Percentiles rank a stretch among this genome's conserved stretches.
These are phyloP conservation scores for Vicia faba DNA, from an alignment of 306 rosid species.

Conservation along the genomic window DNA sequence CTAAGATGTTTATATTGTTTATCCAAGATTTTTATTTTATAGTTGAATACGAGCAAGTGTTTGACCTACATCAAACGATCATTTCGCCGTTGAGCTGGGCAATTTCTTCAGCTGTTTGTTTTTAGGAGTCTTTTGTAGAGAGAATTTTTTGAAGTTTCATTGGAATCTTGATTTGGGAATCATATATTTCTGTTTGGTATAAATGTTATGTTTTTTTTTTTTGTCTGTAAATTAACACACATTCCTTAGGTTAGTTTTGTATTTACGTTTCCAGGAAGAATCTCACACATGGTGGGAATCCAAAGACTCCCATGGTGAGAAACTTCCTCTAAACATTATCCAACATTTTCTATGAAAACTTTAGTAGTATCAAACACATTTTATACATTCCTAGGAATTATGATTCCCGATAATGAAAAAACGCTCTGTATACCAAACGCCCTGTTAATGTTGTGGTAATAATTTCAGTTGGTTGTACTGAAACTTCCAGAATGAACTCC, in stretches of 20 bases:
- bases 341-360: neutral
- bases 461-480: constrained; percentile 4
- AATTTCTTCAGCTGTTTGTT: constrained; percentile 5
- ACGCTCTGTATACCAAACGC: neutral
- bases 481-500: neutral
- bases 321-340: neutral
- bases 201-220: neutral
- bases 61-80: neutral
- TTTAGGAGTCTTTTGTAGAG: constrained; percentile 2
- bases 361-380: neutral
- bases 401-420: neutral
- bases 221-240: neutral
- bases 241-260: neutral
- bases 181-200: neutral
- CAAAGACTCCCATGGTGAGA: neutral
- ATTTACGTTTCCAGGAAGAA: neutral
- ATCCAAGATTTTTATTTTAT: too few species aligned
- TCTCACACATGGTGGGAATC: neutral
- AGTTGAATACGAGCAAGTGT: neutral
- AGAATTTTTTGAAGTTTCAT: neutral
- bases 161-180: neutral
- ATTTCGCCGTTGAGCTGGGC: neutral
- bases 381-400: neutral
- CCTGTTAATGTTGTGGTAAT: neutral
- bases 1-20: too few species aligned